phyloP scores from a whole-genome alignment of 2,329 filamentous ascomycete genomes.

The Geosmithia flava region DNA sequence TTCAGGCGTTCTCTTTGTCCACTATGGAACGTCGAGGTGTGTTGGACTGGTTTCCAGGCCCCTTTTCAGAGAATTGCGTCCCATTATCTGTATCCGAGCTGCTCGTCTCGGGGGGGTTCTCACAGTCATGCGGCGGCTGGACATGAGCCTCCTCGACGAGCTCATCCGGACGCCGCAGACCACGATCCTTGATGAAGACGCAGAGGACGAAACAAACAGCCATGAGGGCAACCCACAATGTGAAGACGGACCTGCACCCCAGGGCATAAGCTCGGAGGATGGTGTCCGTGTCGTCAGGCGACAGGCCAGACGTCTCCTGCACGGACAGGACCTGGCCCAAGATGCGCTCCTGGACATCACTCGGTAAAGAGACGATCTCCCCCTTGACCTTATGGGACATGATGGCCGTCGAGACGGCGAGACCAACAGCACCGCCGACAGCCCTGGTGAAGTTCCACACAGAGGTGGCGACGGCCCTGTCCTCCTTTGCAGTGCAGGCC shows the following conservation, averaged over 20 bases:
- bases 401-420: constrained; percentile 10
- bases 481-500: constrained; percentile 19
- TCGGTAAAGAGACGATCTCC: background rate
- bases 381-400: constrained; percentile 5
- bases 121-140: background rate
- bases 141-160: background rate
- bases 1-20: background rate
- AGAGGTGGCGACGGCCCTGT: constrained; percentile 23
- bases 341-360: background rate
- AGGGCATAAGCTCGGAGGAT: background rate
- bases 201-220: background rate
- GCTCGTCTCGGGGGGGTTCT: background rate
- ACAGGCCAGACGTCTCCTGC: background rate
- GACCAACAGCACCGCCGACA: constrained; percentile 13
- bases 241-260: background rate
- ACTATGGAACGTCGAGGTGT: background rate
- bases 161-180: background rate
- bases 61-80: background rate
- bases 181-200: background rate
- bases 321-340: background rate
- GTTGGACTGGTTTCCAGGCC: background rate
- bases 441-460: constrained; percentile 24
- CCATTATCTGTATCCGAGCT: background rate
- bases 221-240: background rate
- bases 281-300: background rate